Evolutionary conservation across 768 basidiomycete species (phyloP).

Genomic region (Leccinum arenicola): DNA sequence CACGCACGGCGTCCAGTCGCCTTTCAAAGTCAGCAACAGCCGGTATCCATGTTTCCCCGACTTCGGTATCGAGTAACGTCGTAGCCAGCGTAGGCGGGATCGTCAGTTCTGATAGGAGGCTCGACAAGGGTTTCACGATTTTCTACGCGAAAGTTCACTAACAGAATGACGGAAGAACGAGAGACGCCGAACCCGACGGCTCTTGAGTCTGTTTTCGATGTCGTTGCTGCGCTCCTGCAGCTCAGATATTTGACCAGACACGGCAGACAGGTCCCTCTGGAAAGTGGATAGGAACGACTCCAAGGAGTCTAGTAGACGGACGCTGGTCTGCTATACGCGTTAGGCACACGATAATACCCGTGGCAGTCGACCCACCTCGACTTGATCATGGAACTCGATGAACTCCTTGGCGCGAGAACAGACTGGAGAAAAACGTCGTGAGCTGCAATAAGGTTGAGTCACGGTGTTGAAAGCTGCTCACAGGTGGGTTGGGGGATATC

Average conservation of each 20-base stretch:
- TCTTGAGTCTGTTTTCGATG: slow-evolving; percentile 84
- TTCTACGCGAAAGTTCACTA: slow-evolving; percentile 46
- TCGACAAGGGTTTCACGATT: slow-evolving; percentile 85
- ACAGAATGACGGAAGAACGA: background rate
- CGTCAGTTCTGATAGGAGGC: slow-evolving; percentile 74
- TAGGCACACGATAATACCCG: background rate
- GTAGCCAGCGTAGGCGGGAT: slow-evolving; percentile 78
- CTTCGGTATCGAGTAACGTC: slow-evolving; percentile 78
- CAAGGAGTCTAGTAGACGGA: slow-evolving; percentile 80
- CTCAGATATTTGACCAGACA: slow-evolving; percentile 95
- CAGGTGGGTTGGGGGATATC: slow-evolving; percentile 5
- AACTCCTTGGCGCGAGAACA: slow-evolving; percentile 57
- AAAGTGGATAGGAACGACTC: slow-evolving; percentile 93
- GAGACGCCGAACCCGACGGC: slow-evolving; percentile 63
- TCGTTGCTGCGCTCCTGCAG: slow-evolving; percentile 87
- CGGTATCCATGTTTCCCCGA: slow-evolving; percentile 85
- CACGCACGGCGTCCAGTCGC: slow-evolving; percentile 62
- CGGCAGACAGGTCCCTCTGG: slow-evolving; percentile 89
- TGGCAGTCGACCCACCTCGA: slow-evolving; percentile 52
- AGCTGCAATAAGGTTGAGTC: background rate
- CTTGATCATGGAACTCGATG: slow-evolving; percentile 87
- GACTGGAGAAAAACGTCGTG: slow-evolving; percentile 24
- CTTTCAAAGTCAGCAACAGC: slow-evolving; percentile 80
- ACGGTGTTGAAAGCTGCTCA: slow-evolving; percentile 8
- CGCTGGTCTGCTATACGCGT: slow-evolving; percentile 63